Base-by-base conservation (phyloP, 1,284 basidiomycete genomes). In the Fomitopsis pinicola region DNA sequence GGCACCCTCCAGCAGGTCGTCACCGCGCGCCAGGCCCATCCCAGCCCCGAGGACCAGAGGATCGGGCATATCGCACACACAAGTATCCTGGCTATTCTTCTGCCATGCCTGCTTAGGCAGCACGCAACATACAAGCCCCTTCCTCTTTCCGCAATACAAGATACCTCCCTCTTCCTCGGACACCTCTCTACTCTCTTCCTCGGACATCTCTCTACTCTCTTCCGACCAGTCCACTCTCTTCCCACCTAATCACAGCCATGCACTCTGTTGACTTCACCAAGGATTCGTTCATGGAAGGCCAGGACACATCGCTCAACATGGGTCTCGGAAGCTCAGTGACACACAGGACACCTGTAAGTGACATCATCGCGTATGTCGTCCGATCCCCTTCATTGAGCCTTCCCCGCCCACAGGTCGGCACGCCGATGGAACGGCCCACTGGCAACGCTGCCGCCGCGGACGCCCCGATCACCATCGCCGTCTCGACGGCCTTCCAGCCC, bases 401-500 rank as follows among this genome's bases (percentile, higher is more conserved):
- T 15, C n/a, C 19, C 28, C 10, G 19, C 15, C n/a, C 33, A 22
- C 44, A 59, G 60, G 50, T 62, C 5, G 60, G 60, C 15, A 59
- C 63, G 35, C 63, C 63, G n/a, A 46, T 57, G 30, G 55, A 63
- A 40, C 42, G 56, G 17, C 44, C 59, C 22, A n/a, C n/a, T n/a
- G n/a, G n/a, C n/a, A 19, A 38, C n/a, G 45, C 38, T 5, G 38
- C 57, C 17, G 26, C 26, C 19, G 44, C 35, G 10, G 28, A 42
- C n/a, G 19, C n/a, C 42, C 17, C 36, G 6, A 19, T 38, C 58
- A 62, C 55, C 48, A 40, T 90, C 58, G 89, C 87, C 2, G 82
- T 91, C 35, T 91, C 89, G 3, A 88, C 88, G 17, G 86, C 86
- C 0, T 91, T 92, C 73, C 86, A 82, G 69, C 87, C 89, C 3